Evolutionary conservation across 345 rosid genomes (phyloP), one percentile per base, ranked within the genome.

Genomic region (Cochlearia excelsa): DNA sequence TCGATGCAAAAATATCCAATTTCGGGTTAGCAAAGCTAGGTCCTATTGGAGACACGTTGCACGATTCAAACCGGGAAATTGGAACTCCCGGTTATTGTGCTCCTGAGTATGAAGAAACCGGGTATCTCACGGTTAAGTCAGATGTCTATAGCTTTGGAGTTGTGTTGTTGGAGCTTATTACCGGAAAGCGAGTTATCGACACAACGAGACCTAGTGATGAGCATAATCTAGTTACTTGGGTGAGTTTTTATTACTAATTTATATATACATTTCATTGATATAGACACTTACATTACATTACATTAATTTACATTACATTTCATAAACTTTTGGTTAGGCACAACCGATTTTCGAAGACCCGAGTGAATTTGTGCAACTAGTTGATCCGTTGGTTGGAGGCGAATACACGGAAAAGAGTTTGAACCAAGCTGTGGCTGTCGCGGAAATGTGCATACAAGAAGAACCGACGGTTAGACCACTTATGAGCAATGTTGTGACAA

Each of bases 81-180:
- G 98, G 98, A 64, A 88, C 98, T 0, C 86, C 86, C 16, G 95
- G 98, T 10, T 91, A 91, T 42, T 91, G 96, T 37, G 98, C 96
- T 5, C 98, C 96, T 0, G 96, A 91, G 52, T 91, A 91, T 50
- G 92, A 88, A 57, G 78, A 85, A 73, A 86, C 90, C 1, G 98
- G 98, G 0, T 80, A 82, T 4, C 55, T 91, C 3, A 84, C 96
- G 0, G 73, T 75, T 3, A 91, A 84, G 46, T 91, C 98, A 0
- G 98, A 91, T 68, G 92, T 91, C 1, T 91, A 88, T 65, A 86
- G 96, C 62, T 88, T 86, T 4, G 98, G 98, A 47, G 98, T 88
- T 16, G 96, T 91, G 47, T 43, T 88, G 57, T 61, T 91, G 78
- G 98, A 91, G 60, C 56, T 86, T 54, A 82, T 91, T 74, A 80